Base-by-base conservation (phyloP, 139 green algal genomes). In the Micromonas commoda region DNA sequence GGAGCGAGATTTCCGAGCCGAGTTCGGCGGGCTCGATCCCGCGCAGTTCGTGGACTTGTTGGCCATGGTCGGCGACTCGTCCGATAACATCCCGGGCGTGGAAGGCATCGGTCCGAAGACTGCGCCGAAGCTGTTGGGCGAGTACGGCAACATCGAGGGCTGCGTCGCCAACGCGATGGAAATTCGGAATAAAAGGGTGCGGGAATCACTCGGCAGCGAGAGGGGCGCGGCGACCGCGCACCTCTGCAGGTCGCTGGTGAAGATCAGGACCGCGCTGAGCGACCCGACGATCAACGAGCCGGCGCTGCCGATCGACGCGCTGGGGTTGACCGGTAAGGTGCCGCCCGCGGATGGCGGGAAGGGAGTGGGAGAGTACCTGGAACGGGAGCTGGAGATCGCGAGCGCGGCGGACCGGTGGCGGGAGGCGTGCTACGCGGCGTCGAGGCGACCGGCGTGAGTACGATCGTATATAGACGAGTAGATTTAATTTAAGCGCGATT, bases 101-200 rank as follows among this genome's bases (percentile, higher is more conserved):
- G 52, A 68, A n/a, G 53, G 53, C 71, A 61, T 77, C 19, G 71
- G 71, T n/a, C 52, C 53, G 51, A 77, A 77, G 33, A 77, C 71
- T 9, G 71, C 71, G 53, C 34, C 29, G 21, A 32, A 38, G 35
- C 38, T 75, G 26, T 32, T 75, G 37, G 26, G 29, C 1, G 24
- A 35, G 24, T 75, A 75, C 68, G 68, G 37, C 19, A 63, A 63
- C 68, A 61, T 75, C 37, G 68, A 75, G 1, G 37, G 34, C 19
- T 24, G 20, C 6, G 16, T 75, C 37, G 68, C 37, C 20, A 61
- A 60, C 21, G 68, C 68, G 37, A 32, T 5, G 26, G 53, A 29
- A 5, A 39, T 60, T 28, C 31, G 61, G 37, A 39, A 39, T n/a
- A 75, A 75, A 2, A 38, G 38, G 20, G 37, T 26, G 35, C 37